Evolutionary conservation across 2,329 filamentous ascomycete genomes (phyloP), one percentile per base, ranked within the genome.

Genomic region (Emydomyces testavorans): DNA sequence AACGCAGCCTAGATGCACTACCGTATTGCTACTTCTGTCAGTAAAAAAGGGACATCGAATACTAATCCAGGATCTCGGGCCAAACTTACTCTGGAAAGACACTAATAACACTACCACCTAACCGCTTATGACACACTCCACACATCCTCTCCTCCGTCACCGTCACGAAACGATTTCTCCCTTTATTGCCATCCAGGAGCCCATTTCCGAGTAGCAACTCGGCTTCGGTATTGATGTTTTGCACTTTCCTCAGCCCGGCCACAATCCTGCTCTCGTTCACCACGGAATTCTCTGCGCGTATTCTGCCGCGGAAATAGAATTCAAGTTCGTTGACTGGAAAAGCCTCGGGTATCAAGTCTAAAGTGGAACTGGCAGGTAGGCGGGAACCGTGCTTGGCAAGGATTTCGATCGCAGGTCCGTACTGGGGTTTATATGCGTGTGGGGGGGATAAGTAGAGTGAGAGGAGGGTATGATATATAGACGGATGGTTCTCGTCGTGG

Each of bases 341-440:
- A 2, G 78, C 73, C 51, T 86, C 77, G 0, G 92, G 92, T 37
- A 98, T 89, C 18, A 98, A 75, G 16, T 83, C 80, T 6, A 98
- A 73, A 0, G 90, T 94, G 28, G 85, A 90, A 3, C 80, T 79
- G 0, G 92, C 88, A 0, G 93, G 90, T 4, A 98, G 77, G 8
- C 92, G 83, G 8, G 90, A 87, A 40, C 92, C 92, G 61, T 98
- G 92, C 57, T 85, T 85, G 36, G 85, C 88, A n/a, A 98, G 79
- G 15, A 98, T 77, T 26, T 83, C 79, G 4, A 98, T 75, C 0
- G 92, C 92, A 1, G 90, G 87, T 1, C 74, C 75, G 61, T 88
- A 83, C 54, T 84, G 83, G 6, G 81, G 77, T 50, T 79, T 67
- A 58, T 93, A 76, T 0, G 83, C 81, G 7, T 80, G 71, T 1